Base-by-base conservation (phyloP, 2,329 filamentous ascomycete species). In the Lachnellula cervina region DNA sequence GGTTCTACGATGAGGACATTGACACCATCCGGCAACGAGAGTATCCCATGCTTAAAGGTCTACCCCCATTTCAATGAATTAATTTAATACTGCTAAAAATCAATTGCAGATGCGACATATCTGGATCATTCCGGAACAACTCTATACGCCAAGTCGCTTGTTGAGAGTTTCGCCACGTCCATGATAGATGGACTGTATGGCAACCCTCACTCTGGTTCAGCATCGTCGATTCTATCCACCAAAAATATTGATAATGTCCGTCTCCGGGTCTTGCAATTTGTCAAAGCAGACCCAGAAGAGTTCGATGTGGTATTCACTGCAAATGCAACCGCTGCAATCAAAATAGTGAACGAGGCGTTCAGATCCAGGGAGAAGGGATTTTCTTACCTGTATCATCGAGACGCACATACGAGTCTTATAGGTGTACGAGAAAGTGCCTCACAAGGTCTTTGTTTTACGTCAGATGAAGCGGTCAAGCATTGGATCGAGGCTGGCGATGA, bases 41-140 rank as follows among this genome's bases (percentile, higher is more conserved):
- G 64, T 90, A 83, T 70, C 87, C 87, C 25, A 87, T 88, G 84
- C 76, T 90, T 44, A 75, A 80, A 73, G 84, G 87, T 86, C 42
- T 25, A 68, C 5, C 1, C 6, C 55, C 66, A 58, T 47, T 19
- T 14, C 25, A 23, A 7, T 14, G 25, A 11, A 25, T 16, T 45
- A 14, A 19, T 21, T 32, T 3, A 11, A 40, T 21, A 28, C 21
- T 7, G 19, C 43, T 34, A 35, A 57, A 64, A 45, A 40, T n/a
- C 16, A 2, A 16, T 37, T 25, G 9, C 28, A 69, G 66, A 65
- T 62, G 58, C 60, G 8, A 57, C 66, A 16, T 97, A 97, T 70
- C 85, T 97, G 55, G 93, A 97, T 66, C 92, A 97, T 86, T 91
- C 91, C 0, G 93, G 91, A n/a, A 89, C 90, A n/a, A 93, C 92